Evolutionary conservation across 805 yeast genomes (phyloP), one percentile per base, ranked within the genome.

Genomic region (Spathaspora girioi): DNA sequence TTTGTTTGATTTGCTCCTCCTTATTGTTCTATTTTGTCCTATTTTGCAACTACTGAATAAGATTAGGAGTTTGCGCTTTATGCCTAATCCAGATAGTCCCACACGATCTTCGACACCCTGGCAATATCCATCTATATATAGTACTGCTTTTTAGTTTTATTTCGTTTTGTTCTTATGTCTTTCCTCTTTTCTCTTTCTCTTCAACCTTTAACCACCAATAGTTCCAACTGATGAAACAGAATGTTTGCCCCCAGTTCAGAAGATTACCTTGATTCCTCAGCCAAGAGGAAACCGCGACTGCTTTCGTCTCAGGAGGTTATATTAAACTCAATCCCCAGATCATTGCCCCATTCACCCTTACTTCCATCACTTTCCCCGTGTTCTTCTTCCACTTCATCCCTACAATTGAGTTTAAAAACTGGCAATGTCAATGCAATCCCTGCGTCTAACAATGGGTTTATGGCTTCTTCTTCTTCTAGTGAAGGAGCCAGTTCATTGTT

Each of bases 231-330:
- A 54, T 54, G 55, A 46, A 46, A 45, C 46, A 27, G 31, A 38
- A 48, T 58, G 59, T 49, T 50, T 50, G 45, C 51, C 47, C 51
- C 46, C 50, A 49, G 56, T 56, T 56, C 64, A 59, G 66, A 56
- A 64, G 73, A 68, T 65, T 68, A 62, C 61, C 68, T 63, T 64
- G 71, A 68, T 54, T 58, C 68, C 32, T 54, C 57, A 49, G 47
- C 51, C 31, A 66, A 65, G 54, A 63, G 66, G 50, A 66, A 69
- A 63, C 73, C 72, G 46, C 72, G 72, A 69, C 72, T 66, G 72
- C 66, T 59, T 38, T 50, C 60, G 71, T 68, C 72, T 67, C 73
- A 66, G 71, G 64, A 63, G 45, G 57, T 50, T 48, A 44, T 50
- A 26, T 23, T 18, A 35, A 23, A 20, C 44, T 42, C 44, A 42